Base-by-base conservation (phyloP, 2,329 filamentous ascomycete genomes). In the Dothidotthia symphoricarpi region DNA sequence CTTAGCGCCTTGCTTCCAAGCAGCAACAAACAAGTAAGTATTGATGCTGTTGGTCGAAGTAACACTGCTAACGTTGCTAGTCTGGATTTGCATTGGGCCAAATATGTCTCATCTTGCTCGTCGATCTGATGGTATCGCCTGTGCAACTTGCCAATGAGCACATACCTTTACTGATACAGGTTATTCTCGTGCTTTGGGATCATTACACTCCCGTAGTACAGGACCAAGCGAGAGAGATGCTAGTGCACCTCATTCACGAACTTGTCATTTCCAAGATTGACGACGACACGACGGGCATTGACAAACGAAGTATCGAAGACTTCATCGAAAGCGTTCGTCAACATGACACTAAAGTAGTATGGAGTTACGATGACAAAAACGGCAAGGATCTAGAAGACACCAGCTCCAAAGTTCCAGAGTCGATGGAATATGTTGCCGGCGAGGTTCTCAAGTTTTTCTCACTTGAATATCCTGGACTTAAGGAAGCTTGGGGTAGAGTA, bases 241-340 rank as follows among this genome's bases (percentile, higher is more conserved):
- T 98, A 12, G 90, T 98, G 2, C 93, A 98, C 70, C 77, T 98
- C 13, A 94, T 98, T 31, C 93, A 98, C 56, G 93, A 97, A 64
- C 75, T 97, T 6, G 88, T 98, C 25, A 89, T 96, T 17, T 83
- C 81, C 1, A 81, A 80, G 53, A 75, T 84, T 30, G 82, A 95
- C 42, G 86, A 94, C 39, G 53, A 88, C 41, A 69, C 69, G 31
- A 77, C 82, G 6, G 76, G 75, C 13, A 80, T 82, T 2, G 81
- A 81, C 34, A 88, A 87, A 59, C 77, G 81, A 45, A 78, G 81
- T 0, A 90, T 96, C 31, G 91, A 98, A 64, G 82, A 88, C 41
- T 80, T 97, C 38, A 86, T 96, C 28, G 90, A 96, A 49, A 79
- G 81, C 12, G 86, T 98, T 46, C 85, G 93, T 6, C 82, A 83